Conservation (phyloP, 345 rosid species). For the Corchorus capsularis region DNA sequence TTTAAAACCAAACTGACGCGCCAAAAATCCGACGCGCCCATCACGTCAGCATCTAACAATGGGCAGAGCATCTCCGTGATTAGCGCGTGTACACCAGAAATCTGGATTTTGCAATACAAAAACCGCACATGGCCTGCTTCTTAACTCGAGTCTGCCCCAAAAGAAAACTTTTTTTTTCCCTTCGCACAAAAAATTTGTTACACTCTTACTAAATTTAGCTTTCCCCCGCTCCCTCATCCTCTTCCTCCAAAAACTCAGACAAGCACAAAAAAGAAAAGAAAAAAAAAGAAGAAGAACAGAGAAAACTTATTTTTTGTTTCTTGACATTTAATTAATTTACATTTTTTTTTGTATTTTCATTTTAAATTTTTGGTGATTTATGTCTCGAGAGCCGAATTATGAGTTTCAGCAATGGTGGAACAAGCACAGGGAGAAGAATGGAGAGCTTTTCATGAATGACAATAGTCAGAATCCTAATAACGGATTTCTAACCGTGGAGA, state of each 20-base stretch:
- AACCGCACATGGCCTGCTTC: conserved; percentile 23
- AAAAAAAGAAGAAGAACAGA: not conserved
- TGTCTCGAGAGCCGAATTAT: conserved; percentile 60
- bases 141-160: too few relatives aligned
- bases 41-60: not conserved
- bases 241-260: conserved; percentile 8
- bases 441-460: conserved; percentile 31
- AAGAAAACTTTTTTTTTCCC: not conserved
- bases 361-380: conserved; percentile 8
- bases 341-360: not conserved
- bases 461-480: conserved; percentile 22
- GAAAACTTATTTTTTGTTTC: not conserved
- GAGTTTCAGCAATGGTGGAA: conserved; percentile 91
- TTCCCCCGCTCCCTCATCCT: conserved; percentile 20
- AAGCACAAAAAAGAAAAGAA: conserved; percentile 1
- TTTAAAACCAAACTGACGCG: not conserved
- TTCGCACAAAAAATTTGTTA: not conserved
- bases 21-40: not conserved
- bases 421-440: conserved; percentile 60
- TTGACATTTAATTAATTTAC: conserved; percentile 12
- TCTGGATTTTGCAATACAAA: not conserved
- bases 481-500: conserved; percentile 53
- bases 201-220: conserved; percentile 30
- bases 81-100: conserved; percentile 20
- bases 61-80: conserved; percentile 1